phyloP scores from a whole-genome alignment of 805 yeast genomes.

The Metschnikowia continentalis region DNA sequence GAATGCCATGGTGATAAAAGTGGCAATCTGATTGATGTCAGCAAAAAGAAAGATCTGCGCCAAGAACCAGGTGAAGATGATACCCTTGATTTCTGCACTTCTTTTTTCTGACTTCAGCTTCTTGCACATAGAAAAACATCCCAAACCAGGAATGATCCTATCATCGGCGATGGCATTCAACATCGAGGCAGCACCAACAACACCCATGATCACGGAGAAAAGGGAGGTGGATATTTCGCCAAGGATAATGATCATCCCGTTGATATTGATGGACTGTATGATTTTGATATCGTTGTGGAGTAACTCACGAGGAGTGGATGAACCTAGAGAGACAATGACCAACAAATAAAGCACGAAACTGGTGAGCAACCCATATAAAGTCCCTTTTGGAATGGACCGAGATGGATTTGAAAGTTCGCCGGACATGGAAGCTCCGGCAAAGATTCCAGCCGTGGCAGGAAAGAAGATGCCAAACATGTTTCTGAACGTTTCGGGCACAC shows the following conservation, averaged over 20 bases:
- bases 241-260: slow-evolving; percentile 61
- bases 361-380: slow-evolving; percentile 72
- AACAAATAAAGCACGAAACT: slow-evolving; percentile 73
- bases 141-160: slow-evolving; percentile 75
- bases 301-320: slow-evolving; percentile 74
- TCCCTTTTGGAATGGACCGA: slow-evolving; percentile 88
- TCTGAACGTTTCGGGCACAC: slow-evolving; percentile 63
- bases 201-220: slow-evolving; percentile 91
- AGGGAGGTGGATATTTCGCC: slow-evolving; percentile 93
- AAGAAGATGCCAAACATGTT: slow-evolving; percentile 92
- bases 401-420: slow-evolving; percentile 89
- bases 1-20: slow-evolving; percentile 95
- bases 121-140: slow-evolving; percentile 41
- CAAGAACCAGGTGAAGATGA: slow-evolving; percentile 72
- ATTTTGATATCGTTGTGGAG: slow-evolving; percentile 78
- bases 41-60: slow-evolving; percentile 85
- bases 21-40: slow-evolving; percentile 90
- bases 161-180: slow-evolving; percentile 90
- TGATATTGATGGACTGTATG: slow-evolving; percentile 73
- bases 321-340: slow-evolving; percentile 81
- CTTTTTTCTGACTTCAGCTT: slow-evolving; percentile 39
- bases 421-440: slow-evolving; percentile 99
- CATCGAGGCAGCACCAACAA: slow-evolving; percentile 91
- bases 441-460: slow-evolving; percentile 97
- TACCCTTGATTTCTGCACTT: slow-evolving; percentile 61